Percentiles rank a stretch among this genome's conserved stretches.
phyloP scores from a whole-genome alignment of 2,329 filamentous ascomycete species.

The Pleurostoma richardsiae region DNA sequence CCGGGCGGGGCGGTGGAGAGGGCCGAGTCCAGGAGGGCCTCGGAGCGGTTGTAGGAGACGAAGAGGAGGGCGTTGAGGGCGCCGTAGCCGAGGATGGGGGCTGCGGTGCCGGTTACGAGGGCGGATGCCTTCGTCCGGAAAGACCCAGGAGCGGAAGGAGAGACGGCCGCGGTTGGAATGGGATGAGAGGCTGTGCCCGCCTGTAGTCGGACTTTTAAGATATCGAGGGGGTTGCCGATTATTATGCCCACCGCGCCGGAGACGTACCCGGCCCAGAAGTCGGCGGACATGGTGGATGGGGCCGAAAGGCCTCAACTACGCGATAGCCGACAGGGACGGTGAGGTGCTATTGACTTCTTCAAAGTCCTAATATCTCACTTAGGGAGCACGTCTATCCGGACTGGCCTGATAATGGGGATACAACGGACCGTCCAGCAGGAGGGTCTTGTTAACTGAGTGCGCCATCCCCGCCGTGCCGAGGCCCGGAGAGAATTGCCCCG shows the following conservation, averaged over 20 bases:
- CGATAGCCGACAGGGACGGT: too few relatives aligned
- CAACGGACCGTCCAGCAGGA: too few relatives aligned
- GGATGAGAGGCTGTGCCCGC: conserved; percentile 34
- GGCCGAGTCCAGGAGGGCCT: conserved; percentile 50
- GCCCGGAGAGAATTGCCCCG: too few relatives aligned
- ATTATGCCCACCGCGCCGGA: conserved; percentile 82
- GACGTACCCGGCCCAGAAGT: conserved; percentile 92
- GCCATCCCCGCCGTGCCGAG: too few relatives aligned
- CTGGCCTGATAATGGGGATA: too few relatives aligned
- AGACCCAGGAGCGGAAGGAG: conserved; percentile 17
- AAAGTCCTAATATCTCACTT: too few relatives aligned
- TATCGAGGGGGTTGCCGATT: conserved; percentile 74
- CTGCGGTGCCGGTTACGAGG: conserved; percentile 64
- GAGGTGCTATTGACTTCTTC: too few relatives aligned
- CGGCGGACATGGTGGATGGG: conserved; percentile 61
- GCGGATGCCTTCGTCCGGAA: conserved; percentile 1
- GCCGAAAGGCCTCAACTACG: too few relatives aligned
- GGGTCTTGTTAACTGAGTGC: too few relatives aligned
- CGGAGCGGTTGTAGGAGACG: conserved; percentile 82
- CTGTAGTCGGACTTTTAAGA: conserved; percentile 75
- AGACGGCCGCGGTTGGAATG: neutral
- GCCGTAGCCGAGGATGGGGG: conserved; percentile 84
- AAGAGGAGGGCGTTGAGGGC: conserved; percentile 88
- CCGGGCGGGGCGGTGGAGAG: conserved; percentile 16
- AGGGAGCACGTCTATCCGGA: too few relatives aligned